Percentiles rank a stretch among this genome's conserved stretches.
Conservation (phyloP, 2,329 filamentous ascomycete genomes). For the Fusarium setosum region DNA sequence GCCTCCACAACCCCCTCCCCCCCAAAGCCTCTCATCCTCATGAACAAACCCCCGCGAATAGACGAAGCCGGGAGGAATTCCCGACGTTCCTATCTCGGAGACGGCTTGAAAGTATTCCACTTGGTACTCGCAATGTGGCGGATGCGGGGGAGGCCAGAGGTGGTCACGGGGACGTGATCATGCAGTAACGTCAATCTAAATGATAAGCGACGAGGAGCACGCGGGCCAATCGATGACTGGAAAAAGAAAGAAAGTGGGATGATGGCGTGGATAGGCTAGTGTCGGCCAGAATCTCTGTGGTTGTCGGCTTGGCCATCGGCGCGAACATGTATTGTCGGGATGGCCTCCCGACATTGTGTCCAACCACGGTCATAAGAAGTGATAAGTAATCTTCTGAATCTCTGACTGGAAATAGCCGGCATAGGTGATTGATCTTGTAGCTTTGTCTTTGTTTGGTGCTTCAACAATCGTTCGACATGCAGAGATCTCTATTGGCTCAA, state of each 20-base stretch:
- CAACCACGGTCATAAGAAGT: not conserved
- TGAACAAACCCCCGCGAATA: not conserved
- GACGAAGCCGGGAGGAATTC: not conserved
- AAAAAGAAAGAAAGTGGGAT: not conserved
- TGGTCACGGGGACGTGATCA: constrained; percentile 24
- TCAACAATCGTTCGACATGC: constrained; percentile 10
- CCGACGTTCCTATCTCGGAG: constrained; percentile 21
- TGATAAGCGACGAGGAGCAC: not conserved
- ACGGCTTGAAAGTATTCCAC: constrained; percentile 1
- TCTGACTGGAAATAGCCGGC: not conserved
- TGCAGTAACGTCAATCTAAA: constrained; percentile 19
- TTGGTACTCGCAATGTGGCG: constrained; percentile 10
- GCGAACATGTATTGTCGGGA: constrained; percentile 20
- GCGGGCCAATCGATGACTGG: constrained; percentile 1
- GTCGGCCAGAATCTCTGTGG: not conserved
- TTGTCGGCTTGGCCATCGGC: constrained; percentile 1
- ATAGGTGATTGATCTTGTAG: not conserved
- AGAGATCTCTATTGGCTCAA: constrained; percentile 21
- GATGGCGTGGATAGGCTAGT: constrained; percentile 13
- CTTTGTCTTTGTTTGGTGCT: not conserved
- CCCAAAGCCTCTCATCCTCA: not conserved
- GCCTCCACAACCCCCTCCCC: not conserved
- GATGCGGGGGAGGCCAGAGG: constrained; percentile 7
- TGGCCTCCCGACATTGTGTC: constrained; percentile 13
- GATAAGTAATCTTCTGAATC: not conserved